A percentile compares a stretch with the other conserved stretches of the same genome.
phyloP scores from a whole-genome alignment of 768 basidiomycete genomes.

The Tulasnella sp. region DNA sequence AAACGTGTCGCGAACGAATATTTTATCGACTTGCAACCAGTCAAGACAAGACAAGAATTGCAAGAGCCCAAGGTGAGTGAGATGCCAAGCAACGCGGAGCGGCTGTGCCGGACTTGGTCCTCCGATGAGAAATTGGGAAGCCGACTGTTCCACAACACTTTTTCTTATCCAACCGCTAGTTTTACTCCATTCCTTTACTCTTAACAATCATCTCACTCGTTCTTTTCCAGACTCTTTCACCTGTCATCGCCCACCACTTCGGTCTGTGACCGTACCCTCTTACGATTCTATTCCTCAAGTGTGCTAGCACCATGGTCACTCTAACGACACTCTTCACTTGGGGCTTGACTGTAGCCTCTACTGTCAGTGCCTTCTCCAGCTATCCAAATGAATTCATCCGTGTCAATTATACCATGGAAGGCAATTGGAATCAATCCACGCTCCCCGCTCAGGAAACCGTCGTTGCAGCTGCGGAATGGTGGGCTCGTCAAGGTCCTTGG shows the following conservation, averaged over 20 bases:
- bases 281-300: too few species aligned
- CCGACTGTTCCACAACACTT: too few species aligned
- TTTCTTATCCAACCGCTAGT: background rate
- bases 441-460: constrained; percentile 11
- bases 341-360: background rate
- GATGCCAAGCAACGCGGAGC: too few species aligned
- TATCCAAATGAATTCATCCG: constrained; percentile 13
- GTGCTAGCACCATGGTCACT: too few species aligned
- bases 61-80: too few species aligned
- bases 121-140: too few species aligned
- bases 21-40: too few species aligned
- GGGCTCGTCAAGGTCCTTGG: constrained; percentile 15
- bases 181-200: background rate
- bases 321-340: too few species aligned
- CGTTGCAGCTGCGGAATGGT: constrained; percentile 10
- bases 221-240: background rate
- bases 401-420: constrained; percentile 13
- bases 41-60: too few species aligned
- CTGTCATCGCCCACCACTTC: background rate
- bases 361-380: constrained; percentile 7
- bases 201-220: background rate
- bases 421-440: constrained; percentile 9
- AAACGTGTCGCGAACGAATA: too few species aligned
- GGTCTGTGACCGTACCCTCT: too few species aligned
- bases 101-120: too few species aligned